Evolutionary conservation across 2,329 filamentous ascomycete species (phyloP).

Genomic region (Epichloe bromicola): DNA sequence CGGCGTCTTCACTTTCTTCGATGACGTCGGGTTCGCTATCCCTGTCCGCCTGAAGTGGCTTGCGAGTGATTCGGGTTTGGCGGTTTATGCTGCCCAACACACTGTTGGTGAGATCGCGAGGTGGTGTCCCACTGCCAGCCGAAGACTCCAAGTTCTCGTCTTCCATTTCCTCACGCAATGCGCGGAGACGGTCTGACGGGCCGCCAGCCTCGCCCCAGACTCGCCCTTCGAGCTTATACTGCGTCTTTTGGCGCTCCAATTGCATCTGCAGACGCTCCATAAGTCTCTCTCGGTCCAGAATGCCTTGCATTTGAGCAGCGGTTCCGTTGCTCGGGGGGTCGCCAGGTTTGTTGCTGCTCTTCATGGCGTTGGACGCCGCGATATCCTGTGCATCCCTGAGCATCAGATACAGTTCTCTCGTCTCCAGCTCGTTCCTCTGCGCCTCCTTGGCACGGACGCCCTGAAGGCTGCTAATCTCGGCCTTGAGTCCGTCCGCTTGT

Average conservation of each 20-base stretch:
- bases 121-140: conserved; percentile 37
- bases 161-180: conserved; percentile 92
- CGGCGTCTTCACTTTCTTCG: conserved; percentile 38
- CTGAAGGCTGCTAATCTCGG: conserved; percentile 78
- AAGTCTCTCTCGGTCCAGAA: conserved; percentile 80
- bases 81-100: conserved; percentile 62
- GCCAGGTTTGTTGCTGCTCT: conserved; percentile 31
- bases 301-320: conserved; percentile 72
- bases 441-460: conserved; percentile 78
- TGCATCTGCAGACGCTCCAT: conserved; percentile 94
- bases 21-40: conserved; percentile 23
- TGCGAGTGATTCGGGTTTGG: conserved; percentile 41
- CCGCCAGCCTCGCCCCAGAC: conserved; percentile 73
- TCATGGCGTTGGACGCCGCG: conserved; percentile 68
- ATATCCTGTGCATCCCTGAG: conserved; percentile 94
- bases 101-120: conserved; percentile 54
- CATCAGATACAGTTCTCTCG: conserved; percentile 94
- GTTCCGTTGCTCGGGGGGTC: conserved; percentile 47
- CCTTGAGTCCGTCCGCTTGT: conserved; percentile 78
- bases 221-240: conserved; percentile 91
- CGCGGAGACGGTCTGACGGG: conserved; percentile 82
- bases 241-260: conserved; percentile 91
- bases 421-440: conserved; percentile 91
- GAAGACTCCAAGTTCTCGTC: conserved; percentile 33
- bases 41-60: conserved; percentile 30